Evolutionary conservation across 345 rosid species (phyloP).

Genomic region (Linum usitatissimum): DNA sequence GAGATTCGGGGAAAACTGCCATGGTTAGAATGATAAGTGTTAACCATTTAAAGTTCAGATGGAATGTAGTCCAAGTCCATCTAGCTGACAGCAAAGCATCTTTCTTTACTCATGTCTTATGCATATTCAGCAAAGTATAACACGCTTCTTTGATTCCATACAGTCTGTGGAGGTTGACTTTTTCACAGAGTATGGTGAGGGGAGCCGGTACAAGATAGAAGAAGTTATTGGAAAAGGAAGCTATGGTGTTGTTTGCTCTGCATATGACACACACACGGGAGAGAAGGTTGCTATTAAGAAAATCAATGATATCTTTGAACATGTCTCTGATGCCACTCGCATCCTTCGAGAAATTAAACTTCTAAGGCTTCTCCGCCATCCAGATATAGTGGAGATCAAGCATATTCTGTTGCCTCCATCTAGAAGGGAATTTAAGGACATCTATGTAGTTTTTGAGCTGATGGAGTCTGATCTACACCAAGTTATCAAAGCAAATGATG

Average conservation of each 20-base stretch:
- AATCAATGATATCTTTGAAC: slow-evolving; percentile 6
- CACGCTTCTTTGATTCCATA: not conserved
- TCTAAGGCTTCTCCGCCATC: slow-evolving; percentile 4
- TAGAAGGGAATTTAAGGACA: slow-evolving; percentile 3
- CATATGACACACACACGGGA: slow-evolving; percentile 4
- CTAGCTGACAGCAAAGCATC: not conserved
- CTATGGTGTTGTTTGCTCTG: slow-evolving; percentile 2
- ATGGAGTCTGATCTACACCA: slow-evolving; percentile 9
- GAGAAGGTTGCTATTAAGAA: slow-evolving; percentile 3
- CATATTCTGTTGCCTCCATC: slow-evolving; percentile 6
- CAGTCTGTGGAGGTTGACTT: slow-evolving; percentile 3
- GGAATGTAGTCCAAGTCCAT: not conserved
- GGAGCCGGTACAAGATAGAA: not conserved
- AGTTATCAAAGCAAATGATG: slow-evolving; percentile 8
- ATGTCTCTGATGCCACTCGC: slow-evolving; percentile 8
- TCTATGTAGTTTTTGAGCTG: slow-evolving; percentile 5
- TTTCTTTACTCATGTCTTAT: too few species aligned
- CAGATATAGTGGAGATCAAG: slow-evolving; percentile 7
- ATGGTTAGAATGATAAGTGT: not conserved
- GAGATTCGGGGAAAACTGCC: not conserved
- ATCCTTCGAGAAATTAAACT: slow-evolving; percentile 7
- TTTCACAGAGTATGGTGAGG: slow-evolving; percentile 7
- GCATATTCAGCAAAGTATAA: not conserved
- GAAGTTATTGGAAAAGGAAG: slow-evolving; percentile 10
- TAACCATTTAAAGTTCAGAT: not conserved